Conservation (phyloP, 192 early-diverging fungal species). For the Jimgerdemannia lactiflua region DNA sequence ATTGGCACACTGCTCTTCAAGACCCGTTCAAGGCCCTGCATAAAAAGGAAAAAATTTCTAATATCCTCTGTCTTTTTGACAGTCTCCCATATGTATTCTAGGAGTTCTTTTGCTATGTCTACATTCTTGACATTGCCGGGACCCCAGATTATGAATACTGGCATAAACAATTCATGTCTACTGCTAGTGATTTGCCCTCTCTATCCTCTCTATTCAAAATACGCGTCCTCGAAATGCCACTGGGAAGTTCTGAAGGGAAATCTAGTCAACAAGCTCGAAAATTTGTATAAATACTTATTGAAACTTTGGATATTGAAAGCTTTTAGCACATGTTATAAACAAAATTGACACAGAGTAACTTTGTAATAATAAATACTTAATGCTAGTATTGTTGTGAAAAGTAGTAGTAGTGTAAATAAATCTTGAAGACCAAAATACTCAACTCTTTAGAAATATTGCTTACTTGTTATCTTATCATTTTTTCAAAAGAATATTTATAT, state of each 20-base stretch:
- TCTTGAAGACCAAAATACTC: neutral
- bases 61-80: neutral
- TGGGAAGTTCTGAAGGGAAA: neutral
- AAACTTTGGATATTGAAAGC: neutral
- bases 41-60: neutral
- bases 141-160: constrained; percentile 6
- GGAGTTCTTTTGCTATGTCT: constrained; percentile 1
- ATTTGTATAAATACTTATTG: neutral
- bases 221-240: neutral
- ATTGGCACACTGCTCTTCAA: neutral
- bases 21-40: constrained; percentile 3
- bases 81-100: neutral
- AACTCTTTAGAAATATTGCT: neutral
- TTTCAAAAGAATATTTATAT: too few species aligned
- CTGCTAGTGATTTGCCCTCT: neutral
- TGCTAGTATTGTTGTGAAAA: neutral
- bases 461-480: too few species aligned
- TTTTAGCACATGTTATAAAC: neutral
- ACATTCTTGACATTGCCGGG: neutral
- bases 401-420: neutral
- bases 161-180: neutral
- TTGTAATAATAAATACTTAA: neutral
- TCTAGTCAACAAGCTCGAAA: neutral
- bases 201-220: neutral
- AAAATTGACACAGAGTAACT: too few species aligned